Evolutionary conservation across 2,329 filamentous ascomycete species (phyloP), one percentile per base, ranked within the genome.

Genomic region (Volutella citrinella): DNA sequence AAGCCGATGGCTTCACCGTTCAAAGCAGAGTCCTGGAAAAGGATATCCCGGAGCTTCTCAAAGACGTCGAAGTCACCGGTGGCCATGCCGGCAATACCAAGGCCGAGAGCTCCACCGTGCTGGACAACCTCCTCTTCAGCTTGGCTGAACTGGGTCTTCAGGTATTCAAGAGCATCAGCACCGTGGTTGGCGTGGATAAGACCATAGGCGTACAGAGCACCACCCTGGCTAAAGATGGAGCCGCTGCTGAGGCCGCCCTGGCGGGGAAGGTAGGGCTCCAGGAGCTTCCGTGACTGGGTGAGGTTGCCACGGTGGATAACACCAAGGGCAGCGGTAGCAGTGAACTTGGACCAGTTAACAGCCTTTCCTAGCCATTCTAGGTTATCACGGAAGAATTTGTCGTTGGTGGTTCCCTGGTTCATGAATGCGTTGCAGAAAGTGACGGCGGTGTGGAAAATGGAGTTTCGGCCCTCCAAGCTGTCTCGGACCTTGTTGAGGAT

Each of bases 321-420:
- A 61, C 93, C 93, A 6, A 98, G 72, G 7, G 93, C 93, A 36
- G 93, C 93, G 5, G 93, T 98, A 11, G 93, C 93, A 1, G 93
- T 96, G 61, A 98, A 98, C 61, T 98, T 98, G 42, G 90, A 96
- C 93, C 93, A 98, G 69, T 98, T 98, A 29, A 97, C 89, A 17
- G 93, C 93, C 70, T 97, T 98, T 41, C 91, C 90, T 5, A 98
- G 69, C 93, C 93, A 98, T 48, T 98, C 93, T 16, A 98, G 68
- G 59, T 98, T 98, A 56, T 97, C 89, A 7, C 94, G 80, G 79
- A 98, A 97, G 69, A 98, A 98, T 56, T 91, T 94, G 66, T 98
- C 93, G 53, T 95, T 93, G 0, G 91, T 96, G 1, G 93, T 98
- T 39, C 93, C 94, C 34, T 95, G 90, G 60, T 98, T 95, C 93